phyloP scores from a whole-genome alignment of 2,329 filamentous ascomycete genomes.

The Geoglossum cookeanum region DNA sequence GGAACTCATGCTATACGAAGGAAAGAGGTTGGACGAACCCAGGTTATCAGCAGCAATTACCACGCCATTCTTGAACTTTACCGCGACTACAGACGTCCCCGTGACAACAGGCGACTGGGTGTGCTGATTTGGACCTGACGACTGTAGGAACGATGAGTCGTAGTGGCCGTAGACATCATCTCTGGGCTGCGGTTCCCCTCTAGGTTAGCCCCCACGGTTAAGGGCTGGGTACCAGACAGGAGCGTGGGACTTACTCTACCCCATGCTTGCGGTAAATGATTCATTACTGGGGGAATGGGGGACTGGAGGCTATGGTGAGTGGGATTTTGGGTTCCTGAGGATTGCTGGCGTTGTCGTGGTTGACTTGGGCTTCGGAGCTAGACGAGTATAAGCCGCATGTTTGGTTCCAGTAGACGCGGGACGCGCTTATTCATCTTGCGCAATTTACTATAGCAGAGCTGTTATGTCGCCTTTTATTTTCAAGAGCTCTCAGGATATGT shows the following conservation, averaged over 20 bases:
- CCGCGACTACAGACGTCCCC: constrained; percentile 81
- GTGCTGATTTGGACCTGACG: constrained; percentile 54
- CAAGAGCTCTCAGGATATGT: too few species aligned
- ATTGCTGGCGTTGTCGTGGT: background rate
- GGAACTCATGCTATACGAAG: background rate
- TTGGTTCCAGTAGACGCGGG: too few species aligned
- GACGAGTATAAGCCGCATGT: too few species aligned
- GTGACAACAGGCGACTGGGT: constrained; percentile 90
- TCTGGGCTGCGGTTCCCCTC: constrained; percentile 46
- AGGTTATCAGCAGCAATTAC: constrained; percentile 95
- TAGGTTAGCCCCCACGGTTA: background rate
- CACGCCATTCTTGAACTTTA: constrained; percentile 93
- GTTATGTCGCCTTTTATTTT: too few species aligned
- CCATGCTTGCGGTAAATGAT: constrained; percentile 55
- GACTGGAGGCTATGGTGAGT: background rate
- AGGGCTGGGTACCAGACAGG: background rate
- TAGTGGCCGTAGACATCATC: constrained; percentile 95
- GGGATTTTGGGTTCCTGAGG: background rate
- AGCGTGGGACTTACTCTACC: constrained; percentile 37
- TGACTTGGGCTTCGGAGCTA: background rate
- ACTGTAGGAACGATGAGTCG: constrained; percentile 67
- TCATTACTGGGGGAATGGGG: constrained; percentile 27
- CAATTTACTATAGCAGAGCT: too few species aligned
- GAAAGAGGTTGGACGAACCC: constrained; percentile 33
- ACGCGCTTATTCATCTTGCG: too few species aligned